Evolutionary conservation across 2,329 filamentous ascomycete genomes (phyloP), one percentile per base, ranked within the genome.

Genomic region (Pseudofabraea citricarpa): DNA sequence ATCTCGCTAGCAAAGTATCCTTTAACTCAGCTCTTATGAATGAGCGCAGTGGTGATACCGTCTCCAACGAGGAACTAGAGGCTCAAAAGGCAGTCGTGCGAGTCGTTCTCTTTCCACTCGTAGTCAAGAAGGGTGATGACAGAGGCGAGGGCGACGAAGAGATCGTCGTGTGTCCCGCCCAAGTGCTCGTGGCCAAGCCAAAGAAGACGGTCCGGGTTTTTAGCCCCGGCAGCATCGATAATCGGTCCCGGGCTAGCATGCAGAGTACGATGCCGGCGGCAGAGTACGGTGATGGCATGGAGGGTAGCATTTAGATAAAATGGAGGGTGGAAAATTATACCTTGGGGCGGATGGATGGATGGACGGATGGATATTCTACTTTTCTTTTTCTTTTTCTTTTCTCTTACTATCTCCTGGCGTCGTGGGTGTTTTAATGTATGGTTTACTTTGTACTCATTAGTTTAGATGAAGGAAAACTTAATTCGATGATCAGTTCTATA

Each of bases 21-120:
- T 98, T 98, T 78, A 95, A 95, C 59, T 86, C 91, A 1, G 79
- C 85, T 23, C 79, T 95, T 58, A 97, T 98, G 91, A 94, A 93
- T 59, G 91, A 96, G 69, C 85, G 88, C 45, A 88, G 83, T 47
- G 84, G 85, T 32, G 79, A 84, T 51, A 63, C 62, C 15, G 56
- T 62, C 23, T 82, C 80, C 19, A 91, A 93, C 58, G 85, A 91
- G 52, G 86, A 91, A 41, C 78, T 95, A 19, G 87, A 97, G 65
- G 73, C 74, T 5, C 76, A 84, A 48, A 75, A 79, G 31, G 83
- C 89, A 20, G 79, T 91, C 15, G 90, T 98, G 31, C 87, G 93
- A 54, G 80, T 95, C 49, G 90, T 98, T 2, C 78, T 98, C 31
- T 98, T 98, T 73, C 94, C 94, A 8, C 76, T 97, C 1, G 91